These are phyloP conservation scores for Camellia granthamiana DNA, from an alignment of 148 eudicot species.

Conservation along the genomic window DNA sequence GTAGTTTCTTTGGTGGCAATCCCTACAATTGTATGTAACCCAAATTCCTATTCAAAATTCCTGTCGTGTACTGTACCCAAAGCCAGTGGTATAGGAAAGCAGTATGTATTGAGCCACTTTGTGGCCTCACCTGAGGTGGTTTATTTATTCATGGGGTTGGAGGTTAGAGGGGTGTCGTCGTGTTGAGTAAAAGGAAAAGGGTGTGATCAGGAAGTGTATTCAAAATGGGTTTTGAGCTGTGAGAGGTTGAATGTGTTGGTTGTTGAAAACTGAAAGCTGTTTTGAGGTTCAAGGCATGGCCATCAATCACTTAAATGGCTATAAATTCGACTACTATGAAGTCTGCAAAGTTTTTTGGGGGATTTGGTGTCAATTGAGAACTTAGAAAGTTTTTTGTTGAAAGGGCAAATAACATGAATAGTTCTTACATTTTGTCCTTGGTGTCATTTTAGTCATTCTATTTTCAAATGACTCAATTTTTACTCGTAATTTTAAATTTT, in stretches of 20 bases:
- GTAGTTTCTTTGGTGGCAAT: too few species aligned
- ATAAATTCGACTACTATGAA: conserved; percentile 81
- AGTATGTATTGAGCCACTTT: conserved; percentile 45
- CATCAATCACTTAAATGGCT: conserved; percentile 82
- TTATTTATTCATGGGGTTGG: conserved; percentile 86
- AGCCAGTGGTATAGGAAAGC: conserved; percentile 68
- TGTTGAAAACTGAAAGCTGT: conserved; percentile 53
- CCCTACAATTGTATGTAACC: conserved; percentile 30
- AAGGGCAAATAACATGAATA: too few species aligned
- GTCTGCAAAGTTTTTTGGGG: conserved; percentile 69
- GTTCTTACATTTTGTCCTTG: too few species aligned
- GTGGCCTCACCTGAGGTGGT: conserved; percentile 72
- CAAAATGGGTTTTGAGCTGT: conserved; percentile 68
- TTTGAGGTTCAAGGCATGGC: conserved; percentile 58
- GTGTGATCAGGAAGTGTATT: conserved; percentile 66
- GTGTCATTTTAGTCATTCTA: too few species aligned
- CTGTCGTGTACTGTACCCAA: conserved; percentile 48
- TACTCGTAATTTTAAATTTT: too few species aligned
- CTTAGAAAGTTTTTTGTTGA: neutral
- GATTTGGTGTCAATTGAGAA: conserved; percentile 42
- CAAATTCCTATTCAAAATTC: conserved; percentile 68
- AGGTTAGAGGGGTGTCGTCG: conserved; percentile 54
- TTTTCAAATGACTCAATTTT: too few species aligned
- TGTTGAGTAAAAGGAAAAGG: conserved; percentile 70
- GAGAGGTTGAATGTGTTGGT: conserved; percentile 80